These are phyloP conservation scores for Hylodesmum podocarpum DNA, from an alignment of 306 rosid species.

Conservation along the genomic window DNA sequence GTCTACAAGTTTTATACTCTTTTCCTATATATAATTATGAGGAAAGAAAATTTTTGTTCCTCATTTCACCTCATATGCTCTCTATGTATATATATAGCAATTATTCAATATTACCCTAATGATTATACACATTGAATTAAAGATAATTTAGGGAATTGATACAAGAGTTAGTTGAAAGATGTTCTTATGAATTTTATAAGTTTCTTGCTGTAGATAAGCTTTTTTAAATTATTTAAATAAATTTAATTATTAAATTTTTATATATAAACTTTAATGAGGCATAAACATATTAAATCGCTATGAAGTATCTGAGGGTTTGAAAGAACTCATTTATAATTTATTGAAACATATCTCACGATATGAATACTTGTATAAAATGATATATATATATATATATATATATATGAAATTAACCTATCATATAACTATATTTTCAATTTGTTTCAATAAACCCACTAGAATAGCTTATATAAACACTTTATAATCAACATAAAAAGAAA, in stretches of 20 bases:
- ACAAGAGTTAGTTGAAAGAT: neutral
- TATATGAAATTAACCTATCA: neutral
- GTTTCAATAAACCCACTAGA: neutral
- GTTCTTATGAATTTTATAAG: neutral
- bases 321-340: neutral
- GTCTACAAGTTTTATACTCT: no score
- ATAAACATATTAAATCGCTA: neutral
- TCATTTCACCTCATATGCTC: neutral
- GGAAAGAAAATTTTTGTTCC: no score
- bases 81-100: no score
- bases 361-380: no score
- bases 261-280: no score
- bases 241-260: neutral
- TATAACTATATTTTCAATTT: neutral
- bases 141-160: neutral
- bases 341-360: neutral
- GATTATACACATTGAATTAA: neutral
- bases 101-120: neutral
- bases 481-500: neutral
- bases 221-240: neutral
- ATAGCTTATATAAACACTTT: neutral
- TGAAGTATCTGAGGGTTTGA: neutral
- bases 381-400: neutral
- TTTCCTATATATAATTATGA: no score
- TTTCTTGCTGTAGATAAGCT: neutral